phyloP scores from a whole-genome alignment of 495 filamentous ascomycete genomes.

The Daldinia decipiens region DNA sequence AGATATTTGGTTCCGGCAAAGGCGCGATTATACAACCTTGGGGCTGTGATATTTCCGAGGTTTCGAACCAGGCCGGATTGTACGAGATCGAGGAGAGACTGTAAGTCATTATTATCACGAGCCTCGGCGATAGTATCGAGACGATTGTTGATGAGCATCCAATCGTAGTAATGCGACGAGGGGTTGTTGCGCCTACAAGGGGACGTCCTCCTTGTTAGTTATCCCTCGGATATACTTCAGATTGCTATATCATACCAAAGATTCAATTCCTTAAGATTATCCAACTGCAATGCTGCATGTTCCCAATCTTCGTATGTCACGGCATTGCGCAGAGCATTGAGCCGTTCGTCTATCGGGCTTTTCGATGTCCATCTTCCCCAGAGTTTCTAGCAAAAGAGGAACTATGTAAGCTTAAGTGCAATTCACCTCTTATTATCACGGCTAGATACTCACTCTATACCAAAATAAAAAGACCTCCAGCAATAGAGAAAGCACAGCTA shows the following conservation, averaged over 20 bases:
- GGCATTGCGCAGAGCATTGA: constrained; percentile 69
- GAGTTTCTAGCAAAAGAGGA: constrained; percentile 57
- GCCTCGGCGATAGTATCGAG: constrained; percentile 75
- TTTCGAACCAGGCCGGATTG: constrained; percentile 90
- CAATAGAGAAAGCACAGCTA: constrained; percentile 64
- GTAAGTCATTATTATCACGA: constrained; percentile 79
- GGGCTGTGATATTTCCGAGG: constrained; percentile 86
- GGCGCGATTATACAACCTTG: constrained; percentile 84
- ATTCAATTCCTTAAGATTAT: constrained; percentile 79
- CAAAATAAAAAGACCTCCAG: constrained; percentile 72
- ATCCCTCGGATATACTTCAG: not conserved
- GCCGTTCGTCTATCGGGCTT: constrained; percentile 62
- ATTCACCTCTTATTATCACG: constrained; percentile 1
- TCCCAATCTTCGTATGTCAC: constrained; percentile 85
- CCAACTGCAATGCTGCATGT: constrained; percentile 78
- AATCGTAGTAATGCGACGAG: constrained; percentile 86
- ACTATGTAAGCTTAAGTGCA: constrained; percentile 17
- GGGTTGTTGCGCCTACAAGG: constrained; percentile 77
- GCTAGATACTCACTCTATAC: constrained; percentile 62
- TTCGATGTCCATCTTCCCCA: constrained; percentile 65
- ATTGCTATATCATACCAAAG: constrained; percentile 68
- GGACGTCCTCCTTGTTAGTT: constrained; percentile 24
- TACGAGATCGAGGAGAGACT: constrained; percentile 79
- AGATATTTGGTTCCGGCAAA: constrained; percentile 90
- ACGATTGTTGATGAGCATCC: constrained; percentile 82